These are phyloP conservation scores for Curvularia lunata DNA, from an alignment of 2,329 filamentous ascomycete species.

Conservation along the genomic window DNA sequence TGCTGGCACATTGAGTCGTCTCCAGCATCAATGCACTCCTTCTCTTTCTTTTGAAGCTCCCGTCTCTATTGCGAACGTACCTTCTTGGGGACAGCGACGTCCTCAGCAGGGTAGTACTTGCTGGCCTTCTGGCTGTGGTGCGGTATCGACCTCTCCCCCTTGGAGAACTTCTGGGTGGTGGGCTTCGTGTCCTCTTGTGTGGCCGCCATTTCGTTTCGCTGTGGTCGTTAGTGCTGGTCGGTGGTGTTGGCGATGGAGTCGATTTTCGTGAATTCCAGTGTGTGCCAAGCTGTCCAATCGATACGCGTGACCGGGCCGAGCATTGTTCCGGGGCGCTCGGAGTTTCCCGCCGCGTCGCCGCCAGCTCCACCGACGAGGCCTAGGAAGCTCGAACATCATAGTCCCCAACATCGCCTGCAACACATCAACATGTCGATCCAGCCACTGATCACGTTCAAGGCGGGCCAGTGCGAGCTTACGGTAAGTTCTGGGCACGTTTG, in stretches of 20 bases:
- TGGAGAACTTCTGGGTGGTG: conserved; percentile 92
- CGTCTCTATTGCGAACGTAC: conserved; percentile 66
- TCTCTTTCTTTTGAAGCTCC: conserved; percentile 22
- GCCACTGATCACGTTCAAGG: conserved; percentile 95
- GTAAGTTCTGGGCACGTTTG: conserved; percentile 59
- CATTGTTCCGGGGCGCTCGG: conserved; percentile 17
- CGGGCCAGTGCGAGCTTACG: conserved; percentile 83
- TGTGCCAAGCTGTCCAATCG: conserved; percentile 22
- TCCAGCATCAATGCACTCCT: conserved; percentile 15
- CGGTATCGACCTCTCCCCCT: conserved; percentile 91
- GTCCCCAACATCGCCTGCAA: conserved; percentile 20
- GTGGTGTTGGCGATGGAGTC: conserved; percentile 20
- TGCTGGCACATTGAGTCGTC: conserved; percentile 8
- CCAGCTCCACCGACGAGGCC: conserved; percentile 25
- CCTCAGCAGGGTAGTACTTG: conserved; percentile 99
- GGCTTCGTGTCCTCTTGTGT: conserved; percentile 40
- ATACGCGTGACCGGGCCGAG: conserved; percentile 20
- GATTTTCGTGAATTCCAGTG: conserved; percentile 23
- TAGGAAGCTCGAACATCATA: conserved; percentile 18
- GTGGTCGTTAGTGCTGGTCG: conserved; percentile 41
- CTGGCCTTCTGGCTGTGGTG: conserved; percentile 87
- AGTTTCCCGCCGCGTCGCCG: conserved; percentile 17
- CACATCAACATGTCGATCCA: conserved; percentile 71
- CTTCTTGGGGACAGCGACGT: conserved; percentile 88
- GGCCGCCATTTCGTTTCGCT: conserved; percentile 72